Conservation (phyloP, 345 rosid genomes). For the Luvunga scandens region DNA sequence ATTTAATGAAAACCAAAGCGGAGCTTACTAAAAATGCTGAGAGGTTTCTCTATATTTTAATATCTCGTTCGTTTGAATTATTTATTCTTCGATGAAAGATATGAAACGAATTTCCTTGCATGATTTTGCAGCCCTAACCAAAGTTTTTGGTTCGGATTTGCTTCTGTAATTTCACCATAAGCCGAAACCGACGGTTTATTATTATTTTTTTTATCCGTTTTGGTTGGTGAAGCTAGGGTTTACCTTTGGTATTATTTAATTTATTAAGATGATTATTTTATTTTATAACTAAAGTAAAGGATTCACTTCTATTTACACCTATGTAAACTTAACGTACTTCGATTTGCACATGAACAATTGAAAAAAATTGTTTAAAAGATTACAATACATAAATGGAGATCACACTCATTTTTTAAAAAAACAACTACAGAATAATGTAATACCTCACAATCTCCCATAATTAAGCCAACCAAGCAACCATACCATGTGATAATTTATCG, state of each 20-base stretch:
- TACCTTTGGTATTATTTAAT: too few relatives aligned
- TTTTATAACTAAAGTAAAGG: too few relatives aligned
- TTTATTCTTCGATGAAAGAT: constrained; percentile 17
- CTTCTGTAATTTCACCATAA: not conserved
- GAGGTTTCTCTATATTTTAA: not conserved
- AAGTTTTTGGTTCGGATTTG: constrained; percentile 3
- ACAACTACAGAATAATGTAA: not conserved
- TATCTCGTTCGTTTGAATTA: not conserved
- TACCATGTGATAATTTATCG: not conserved
- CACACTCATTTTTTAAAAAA: too few relatives aligned
- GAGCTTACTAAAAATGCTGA: constrained; percentile 24
- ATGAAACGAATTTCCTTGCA: constrained; percentile 1
- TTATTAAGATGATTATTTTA: too few relatives aligned
- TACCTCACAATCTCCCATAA: not conserved
- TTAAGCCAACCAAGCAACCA: not conserved
- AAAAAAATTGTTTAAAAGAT: too few relatives aligned
- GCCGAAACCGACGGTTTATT: not conserved
- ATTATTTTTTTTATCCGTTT: too few relatives aligned
- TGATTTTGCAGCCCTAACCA: not conserved
- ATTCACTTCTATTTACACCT: too few relatives aligned
- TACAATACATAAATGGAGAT: too few relatives aligned
- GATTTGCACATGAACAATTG: too few relatives aligned
- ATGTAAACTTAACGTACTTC: too few relatives aligned
- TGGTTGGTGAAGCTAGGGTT: too few relatives aligned
- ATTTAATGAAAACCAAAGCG: constrained; percentile 15